These are phyloP conservation scores for Yarrowia divulgata DNA, from an alignment of 805 yeast genomes.

Conservation along the genomic window DNA sequence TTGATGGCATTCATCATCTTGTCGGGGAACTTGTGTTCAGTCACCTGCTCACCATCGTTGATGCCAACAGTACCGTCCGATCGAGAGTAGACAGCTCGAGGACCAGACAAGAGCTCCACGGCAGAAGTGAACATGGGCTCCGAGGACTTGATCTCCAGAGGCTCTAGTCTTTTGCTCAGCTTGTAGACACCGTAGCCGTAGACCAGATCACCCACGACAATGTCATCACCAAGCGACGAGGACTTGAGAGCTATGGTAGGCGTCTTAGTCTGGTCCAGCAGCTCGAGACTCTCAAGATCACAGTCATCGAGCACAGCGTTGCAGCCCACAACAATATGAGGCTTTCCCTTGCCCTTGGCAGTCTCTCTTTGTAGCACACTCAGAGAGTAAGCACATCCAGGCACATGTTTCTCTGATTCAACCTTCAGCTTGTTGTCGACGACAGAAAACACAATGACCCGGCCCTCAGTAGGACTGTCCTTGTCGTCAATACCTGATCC, in stretches of 20 bases:
- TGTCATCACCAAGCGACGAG: constrained; percentile 1
- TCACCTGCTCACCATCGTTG: constrained; percentile 10
- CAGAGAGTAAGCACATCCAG: constrained; percentile 36
- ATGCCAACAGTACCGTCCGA: constrained; percentile 32
- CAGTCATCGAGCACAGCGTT: constrained; percentile 14
- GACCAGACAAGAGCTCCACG: constrained; percentile 17
- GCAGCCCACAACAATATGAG: background rate
- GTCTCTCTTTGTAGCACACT: constrained; percentile 12
- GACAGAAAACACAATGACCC: background rate
- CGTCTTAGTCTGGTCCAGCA: constrained; percentile 17
- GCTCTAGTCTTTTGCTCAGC: constrained; percentile 8
- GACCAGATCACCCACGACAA: constrained; percentile 26
- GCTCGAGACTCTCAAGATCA: background rate
- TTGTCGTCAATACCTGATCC: constrained; percentile 30
- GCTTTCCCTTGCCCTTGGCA: constrained; percentile 3
- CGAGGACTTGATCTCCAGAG: constrained; percentile 8
- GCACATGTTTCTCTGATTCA: background rate
- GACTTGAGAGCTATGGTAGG: constrained; percentile 26
- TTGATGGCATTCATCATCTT: constrained; percentile 31
- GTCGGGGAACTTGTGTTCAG: constrained; percentile 25
- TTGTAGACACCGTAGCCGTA: constrained; percentile 23
- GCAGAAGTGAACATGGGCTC: constrained; percentile 31
- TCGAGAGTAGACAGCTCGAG: constrained; percentile 10
- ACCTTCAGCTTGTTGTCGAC: constrained; percentile 4
- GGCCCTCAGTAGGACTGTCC: constrained; percentile 24